These are phyloP conservation scores for Starmerella riodocensis DNA, from an alignment of 805 yeast genomes.

Conservation along the genomic window DNA sequence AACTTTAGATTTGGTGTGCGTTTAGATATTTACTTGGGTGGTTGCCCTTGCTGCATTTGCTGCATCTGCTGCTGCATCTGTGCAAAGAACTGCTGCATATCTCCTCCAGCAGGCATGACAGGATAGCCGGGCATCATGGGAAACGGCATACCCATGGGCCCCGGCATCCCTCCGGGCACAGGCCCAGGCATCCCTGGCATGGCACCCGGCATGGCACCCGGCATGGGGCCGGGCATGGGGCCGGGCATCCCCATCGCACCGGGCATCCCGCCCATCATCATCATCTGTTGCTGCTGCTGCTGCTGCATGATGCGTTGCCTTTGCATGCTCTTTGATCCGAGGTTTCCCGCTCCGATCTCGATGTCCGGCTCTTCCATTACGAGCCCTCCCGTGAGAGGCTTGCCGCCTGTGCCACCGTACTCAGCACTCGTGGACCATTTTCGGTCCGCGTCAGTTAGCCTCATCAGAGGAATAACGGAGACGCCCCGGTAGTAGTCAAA, in stretches of 20 bases:
- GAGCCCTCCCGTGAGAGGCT: conserved; percentile 61
- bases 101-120: conserved; percentile 22
- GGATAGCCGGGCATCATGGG: conserved; percentile 30
- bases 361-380: conserved; percentile 95
- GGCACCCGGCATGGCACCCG: conserved; percentile 10
- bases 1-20: background rate
- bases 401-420: conserved; percentile 96
- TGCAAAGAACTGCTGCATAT: conserved; percentile 19
- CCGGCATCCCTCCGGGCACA: conserved; percentile 17
- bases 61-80: conserved; percentile 21
- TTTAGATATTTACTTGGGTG: background rate
- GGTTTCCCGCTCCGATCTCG: conserved; percentile 86
- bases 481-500: conserved; percentile 87
- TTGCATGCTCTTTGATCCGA: conserved; percentile 25
- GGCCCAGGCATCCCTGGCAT: conserved; percentile 23
- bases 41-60: conserved; percentile 7
- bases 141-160: conserved; percentile 21
- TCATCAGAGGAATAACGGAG: conserved; percentile 70
- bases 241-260: conserved; percentile 19
- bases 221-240: conserved; percentile 13
- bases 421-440: conserved; percentile 81
- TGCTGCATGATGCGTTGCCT: conserved; percentile 10
- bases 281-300: conserved; percentile 13
- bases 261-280: conserved; percentile 19
- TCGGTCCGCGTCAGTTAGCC: conserved; percentile 88